phyloP scores from a whole-genome alignment of 768 basidiomycete species.

The Boletus sp. region DNA sequence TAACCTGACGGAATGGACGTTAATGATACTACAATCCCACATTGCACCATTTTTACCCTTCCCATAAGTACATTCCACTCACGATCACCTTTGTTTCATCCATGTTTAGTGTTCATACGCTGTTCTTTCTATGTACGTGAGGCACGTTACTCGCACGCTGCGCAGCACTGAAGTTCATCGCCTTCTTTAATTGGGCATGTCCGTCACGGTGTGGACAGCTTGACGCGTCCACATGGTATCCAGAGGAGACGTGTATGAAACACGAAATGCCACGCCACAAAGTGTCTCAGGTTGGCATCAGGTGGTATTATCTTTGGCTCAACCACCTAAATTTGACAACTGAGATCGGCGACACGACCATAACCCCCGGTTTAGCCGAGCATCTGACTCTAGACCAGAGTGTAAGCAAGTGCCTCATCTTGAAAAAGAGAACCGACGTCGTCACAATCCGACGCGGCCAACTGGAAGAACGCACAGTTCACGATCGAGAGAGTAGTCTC shows the following conservation, averaged over 20 bases:
- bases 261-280: background rate
- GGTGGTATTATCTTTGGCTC: background rate
- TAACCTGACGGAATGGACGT: conserved; percentile 8
- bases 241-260: background rate
- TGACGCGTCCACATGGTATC: background rate
- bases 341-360: background rate
- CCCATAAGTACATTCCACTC: background rate
- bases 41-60: background rate
- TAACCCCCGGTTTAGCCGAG: background rate
- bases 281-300: background rate
- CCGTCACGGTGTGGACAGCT: background rate
- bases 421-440: background rate
- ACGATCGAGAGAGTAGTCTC: background rate
- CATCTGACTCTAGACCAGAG: background rate
- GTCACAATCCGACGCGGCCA: background rate
- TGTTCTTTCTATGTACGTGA: background rate
- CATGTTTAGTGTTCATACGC: background rate
- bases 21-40: background rate
- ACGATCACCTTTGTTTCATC: background rate
- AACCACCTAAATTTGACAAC: background rate
- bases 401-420: background rate
- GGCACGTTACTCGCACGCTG: background rate
- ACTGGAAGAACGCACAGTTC: background rate
- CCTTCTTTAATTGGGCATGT: background rate
- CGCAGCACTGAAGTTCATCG: conserved; percentile 1